phyloP scores from a whole-genome alignment of 2,329 filamentous ascomycete genomes.

The Colletotrichum melonis region DNA sequence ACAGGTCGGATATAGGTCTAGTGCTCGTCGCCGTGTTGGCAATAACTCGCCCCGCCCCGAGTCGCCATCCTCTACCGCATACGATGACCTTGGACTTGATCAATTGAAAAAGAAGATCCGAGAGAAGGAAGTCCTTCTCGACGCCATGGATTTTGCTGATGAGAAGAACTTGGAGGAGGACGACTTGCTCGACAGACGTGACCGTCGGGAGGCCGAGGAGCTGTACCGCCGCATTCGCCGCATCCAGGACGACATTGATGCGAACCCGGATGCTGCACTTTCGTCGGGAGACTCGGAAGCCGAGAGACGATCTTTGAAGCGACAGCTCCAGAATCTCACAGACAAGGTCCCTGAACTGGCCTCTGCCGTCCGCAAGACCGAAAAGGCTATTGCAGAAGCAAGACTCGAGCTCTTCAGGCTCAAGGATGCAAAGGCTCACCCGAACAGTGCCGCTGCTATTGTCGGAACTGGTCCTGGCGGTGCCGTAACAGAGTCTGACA shows the following conservation, averaged over 20 bases:
- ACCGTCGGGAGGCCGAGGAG: constrained; percentile 92
- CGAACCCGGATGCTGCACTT: constrained; percentile 82
- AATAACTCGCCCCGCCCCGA: constrained; percentile 83
- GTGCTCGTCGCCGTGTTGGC: constrained; percentile 87
- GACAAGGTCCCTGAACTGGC: constrained; percentile 93
- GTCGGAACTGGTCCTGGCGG: constrained; percentile 95
- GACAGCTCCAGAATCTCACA: constrained; percentile 88
- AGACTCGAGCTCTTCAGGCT: constrained; percentile 92
- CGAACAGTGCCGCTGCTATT: constrained; percentile 81
- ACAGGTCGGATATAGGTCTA: constrained; percentile 91
- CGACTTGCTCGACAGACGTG: constrained; percentile 88
- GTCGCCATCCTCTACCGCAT: constrained; percentile 77
- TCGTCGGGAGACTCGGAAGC: constrained; percentile 84
- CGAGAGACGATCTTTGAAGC: constrained; percentile 85
- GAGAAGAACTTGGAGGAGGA: constrained; percentile 92
- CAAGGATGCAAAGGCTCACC: constrained; percentile 92
- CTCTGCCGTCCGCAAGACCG: constrained; percentile 89
- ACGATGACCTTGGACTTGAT: constrained; percentile 86
- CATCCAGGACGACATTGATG: constrained; percentile 94
- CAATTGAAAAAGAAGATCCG: constrained; percentile 92
- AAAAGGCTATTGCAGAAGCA: constrained; percentile 92
- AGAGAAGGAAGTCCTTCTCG: constrained; percentile 93
- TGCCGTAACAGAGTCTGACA: constrained; percentile 89
- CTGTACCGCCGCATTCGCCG: constrained; percentile 92
- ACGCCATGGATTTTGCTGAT: constrained; percentile 96